phyloP scores from a whole-genome alignment of 2,329 filamentous ascomycete species.

The Neurospora crassa region DNA sequence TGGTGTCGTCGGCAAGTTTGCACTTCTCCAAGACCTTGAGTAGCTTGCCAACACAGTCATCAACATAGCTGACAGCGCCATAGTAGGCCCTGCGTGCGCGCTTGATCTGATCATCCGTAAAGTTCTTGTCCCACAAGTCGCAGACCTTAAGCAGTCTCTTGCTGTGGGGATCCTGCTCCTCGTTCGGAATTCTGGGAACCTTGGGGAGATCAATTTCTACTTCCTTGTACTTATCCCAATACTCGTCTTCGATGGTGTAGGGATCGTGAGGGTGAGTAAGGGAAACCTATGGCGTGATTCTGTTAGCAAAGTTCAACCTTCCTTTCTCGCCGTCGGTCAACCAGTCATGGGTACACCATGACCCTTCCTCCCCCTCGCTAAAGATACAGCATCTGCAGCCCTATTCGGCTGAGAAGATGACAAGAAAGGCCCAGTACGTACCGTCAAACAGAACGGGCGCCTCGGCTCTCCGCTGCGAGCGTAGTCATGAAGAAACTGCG shows the following conservation, averaged over 20 bases:
- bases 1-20: constrained; percentile 73
- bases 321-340: neutral
- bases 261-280: constrained; percentile 93
- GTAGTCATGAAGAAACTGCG: constrained; percentile 84
- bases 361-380: neutral
- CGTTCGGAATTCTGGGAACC: constrained; percentile 60
- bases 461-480: constrained; percentile 66
- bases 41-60: constrained; percentile 81
- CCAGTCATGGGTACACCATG: neutral
- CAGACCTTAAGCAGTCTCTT: constrained; percentile 78
- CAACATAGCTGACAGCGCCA: constrained; percentile 85
- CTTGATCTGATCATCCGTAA: constrained; percentile 79
- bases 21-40: constrained; percentile 70
- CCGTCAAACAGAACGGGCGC: constrained; percentile 77
- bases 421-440: constrained; percentile 22
- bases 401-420: neutral
- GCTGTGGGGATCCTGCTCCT: constrained; percentile 79
- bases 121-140: constrained; percentile 75
- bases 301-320: constrained; percentile 5
- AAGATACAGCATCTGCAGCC: neutral
- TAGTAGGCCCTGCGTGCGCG: constrained; percentile 83
- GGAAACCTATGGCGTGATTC: constrained; percentile 47
- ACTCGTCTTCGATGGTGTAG: constrained; percentile 88
- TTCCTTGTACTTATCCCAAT: constrained; percentile 84
- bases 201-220: constrained; percentile 80